Percentiles rank a stretch among this genome's conserved stretches.
These are phyloP conservation scores for Erodium moschatum DNA, from an alignment of 441 rosid species.

Conservation along the genomic window DNA sequence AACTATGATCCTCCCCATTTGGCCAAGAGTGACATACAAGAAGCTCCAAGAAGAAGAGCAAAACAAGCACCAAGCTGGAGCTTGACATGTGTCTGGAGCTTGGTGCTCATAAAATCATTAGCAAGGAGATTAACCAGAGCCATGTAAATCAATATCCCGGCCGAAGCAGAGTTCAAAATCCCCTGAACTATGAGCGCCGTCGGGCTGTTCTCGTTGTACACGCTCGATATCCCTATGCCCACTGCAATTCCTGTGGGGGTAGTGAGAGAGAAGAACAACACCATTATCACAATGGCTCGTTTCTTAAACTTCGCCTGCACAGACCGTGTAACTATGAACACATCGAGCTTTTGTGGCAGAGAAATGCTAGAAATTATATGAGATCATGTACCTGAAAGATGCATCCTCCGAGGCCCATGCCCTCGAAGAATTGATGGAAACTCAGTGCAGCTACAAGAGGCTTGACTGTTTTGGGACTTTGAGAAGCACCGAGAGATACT, in stretches of 20 bases:
- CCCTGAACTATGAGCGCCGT: slow-evolving; percentile 22
- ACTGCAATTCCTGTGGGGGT: slow-evolving; percentile 26
- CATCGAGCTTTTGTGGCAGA: background rate
- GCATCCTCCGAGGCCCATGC: slow-evolving; percentile 33
- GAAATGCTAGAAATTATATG: background rate
- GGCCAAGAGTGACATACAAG: slow-evolving; percentile 28
- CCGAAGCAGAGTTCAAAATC: slow-evolving; percentile 26
- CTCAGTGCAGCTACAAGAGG: slow-evolving; percentile 26
- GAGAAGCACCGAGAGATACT: slow-evolving; percentile 26
- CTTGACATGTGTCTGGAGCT: slow-evolving; percentile 15
- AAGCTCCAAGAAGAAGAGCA: slow-evolving; percentile 23
- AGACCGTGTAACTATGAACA: background rate
- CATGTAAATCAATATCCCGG: slow-evolving; percentile 29
- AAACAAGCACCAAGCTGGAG: slow-evolving; percentile 26
- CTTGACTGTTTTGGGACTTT: slow-evolving; percentile 21
- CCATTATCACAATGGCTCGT: slow-evolving; percentile 17
- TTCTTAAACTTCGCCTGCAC: slow-evolving; percentile 24
- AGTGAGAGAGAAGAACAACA: slow-evolving; percentile 24
- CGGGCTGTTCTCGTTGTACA: slow-evolving; percentile 19
- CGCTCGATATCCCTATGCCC: slow-evolving; percentile 23
- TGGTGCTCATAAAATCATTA: slow-evolving; percentile 25
- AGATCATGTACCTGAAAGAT: slow-evolving; percentile 22
- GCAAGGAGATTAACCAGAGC: slow-evolving; percentile 29
- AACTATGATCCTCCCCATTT: slow-evolving; percentile 17
- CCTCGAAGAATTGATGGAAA: slow-evolving; percentile 32